Evolutionary conservation across 352 stramenopile species (phyloP).

Genomic region (Pythium brachiatum): DNA sequence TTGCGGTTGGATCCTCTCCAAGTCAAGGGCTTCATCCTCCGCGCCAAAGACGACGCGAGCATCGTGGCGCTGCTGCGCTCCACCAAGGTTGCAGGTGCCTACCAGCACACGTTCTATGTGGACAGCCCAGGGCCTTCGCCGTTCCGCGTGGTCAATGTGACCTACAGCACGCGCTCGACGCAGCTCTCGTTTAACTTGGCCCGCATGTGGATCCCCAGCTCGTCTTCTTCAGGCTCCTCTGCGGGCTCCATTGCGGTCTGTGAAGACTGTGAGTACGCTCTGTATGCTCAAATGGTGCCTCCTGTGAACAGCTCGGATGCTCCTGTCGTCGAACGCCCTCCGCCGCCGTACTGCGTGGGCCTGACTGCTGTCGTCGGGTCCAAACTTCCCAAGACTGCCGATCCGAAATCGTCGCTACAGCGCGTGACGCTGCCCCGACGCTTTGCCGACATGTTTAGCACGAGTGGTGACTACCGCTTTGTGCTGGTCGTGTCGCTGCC

Average conservation of each 20-base stretch:
- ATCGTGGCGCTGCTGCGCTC: conserved; percentile 30
- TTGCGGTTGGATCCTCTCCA: conserved; percentile 21
- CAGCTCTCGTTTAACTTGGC: conserved; percentile 23
- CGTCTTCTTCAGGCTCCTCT: background rate
- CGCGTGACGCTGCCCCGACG: conserved; percentile 18
- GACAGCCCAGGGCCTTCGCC: background rate
- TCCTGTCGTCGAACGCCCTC: background rate
- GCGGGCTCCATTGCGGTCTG: conserved; percentile 7
- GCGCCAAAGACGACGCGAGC: conserved; percentile 18
- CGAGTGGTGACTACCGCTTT: conserved; percentile 33
- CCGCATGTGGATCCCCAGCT: conserved; percentile 15
- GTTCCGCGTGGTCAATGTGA: conserved; percentile 15
- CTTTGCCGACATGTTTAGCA: conserved; percentile 33
- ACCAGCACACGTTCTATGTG: conserved; percentile 24
- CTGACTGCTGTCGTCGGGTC: conserved; percentile 20
- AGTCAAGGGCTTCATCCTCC: conserved; percentile 33
- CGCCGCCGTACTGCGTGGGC: conserved; percentile 29
- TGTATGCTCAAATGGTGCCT: conserved; percentile 27
- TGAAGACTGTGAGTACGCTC: conserved; percentile 28
- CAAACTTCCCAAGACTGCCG: conserved; percentile 14
- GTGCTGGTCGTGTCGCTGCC: conserved; percentile 33
- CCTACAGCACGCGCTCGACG: conserved; percentile 14
- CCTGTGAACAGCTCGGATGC: conserved; percentile 11
- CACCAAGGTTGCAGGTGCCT: conserved; percentile 23
- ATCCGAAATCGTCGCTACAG: background rate